Conservation (phyloP, 73 alveolate genomes). For the Loxodes magnus region DNA sequence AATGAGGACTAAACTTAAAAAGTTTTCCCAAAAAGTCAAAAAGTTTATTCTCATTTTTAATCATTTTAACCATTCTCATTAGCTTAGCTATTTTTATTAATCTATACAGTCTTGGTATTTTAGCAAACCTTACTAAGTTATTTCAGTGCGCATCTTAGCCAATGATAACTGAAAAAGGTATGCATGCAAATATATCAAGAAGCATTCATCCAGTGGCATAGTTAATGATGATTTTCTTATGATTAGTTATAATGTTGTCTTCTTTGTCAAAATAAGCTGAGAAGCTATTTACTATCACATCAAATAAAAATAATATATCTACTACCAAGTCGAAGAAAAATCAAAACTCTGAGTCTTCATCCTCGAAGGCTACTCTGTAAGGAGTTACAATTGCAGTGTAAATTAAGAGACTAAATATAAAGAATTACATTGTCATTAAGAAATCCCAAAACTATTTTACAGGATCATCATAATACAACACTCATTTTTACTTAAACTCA, state of each 20-base stretch:
- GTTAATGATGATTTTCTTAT: constrained; percentile 14
- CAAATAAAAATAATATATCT: constrained; percentile 26
- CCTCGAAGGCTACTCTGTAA: constrained; percentile 21
- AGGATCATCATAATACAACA: no score
- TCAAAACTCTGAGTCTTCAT: constrained; percentile 5
- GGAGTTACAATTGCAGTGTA: constrained; percentile 48
- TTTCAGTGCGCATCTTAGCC: constrained; percentile 35
- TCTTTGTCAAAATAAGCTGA: constrained; percentile 35
- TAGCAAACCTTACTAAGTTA: constrained; percentile 64
- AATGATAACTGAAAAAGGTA: constrained; percentile 49
- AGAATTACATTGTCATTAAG: no score
- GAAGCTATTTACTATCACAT: constrained; percentile 32
- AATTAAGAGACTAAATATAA: constrained; percentile 29
- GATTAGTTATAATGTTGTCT: constrained; percentile 15
- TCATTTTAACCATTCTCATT: constrained; percentile 60
- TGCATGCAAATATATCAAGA: constrained; percentile 18
- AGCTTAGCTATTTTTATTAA: constrained; percentile 60
- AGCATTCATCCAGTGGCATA: constrained; percentile 40
- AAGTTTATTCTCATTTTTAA: constrained; percentile 57
- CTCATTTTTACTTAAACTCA: no score
- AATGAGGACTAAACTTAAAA: constrained; percentile 31
- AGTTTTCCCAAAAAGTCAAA: constrained; percentile 26
- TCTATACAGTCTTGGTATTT: constrained; percentile 66
- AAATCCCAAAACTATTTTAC: no score
- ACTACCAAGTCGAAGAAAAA: constrained; percentile 15